These are phyloP conservation scores for Hordeum pubiflorum DNA, from an alignment of 202 grass and related monocot species.

Conservation along the genomic window DNA sequence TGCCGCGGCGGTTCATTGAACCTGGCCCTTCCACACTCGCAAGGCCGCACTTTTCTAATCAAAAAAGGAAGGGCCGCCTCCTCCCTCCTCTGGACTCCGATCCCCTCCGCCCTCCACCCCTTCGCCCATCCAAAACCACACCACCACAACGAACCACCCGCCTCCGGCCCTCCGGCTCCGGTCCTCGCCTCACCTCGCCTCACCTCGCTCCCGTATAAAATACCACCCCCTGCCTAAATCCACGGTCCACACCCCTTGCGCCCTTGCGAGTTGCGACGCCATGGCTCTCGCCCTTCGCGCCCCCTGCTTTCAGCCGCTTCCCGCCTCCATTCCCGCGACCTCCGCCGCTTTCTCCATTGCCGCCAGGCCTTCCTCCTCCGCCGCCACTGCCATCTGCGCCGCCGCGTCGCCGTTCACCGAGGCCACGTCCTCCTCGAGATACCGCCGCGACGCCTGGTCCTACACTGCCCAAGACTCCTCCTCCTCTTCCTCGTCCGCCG, in stretches of 20 bases:
- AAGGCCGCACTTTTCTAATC: neutral
- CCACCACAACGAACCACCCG: neutral
- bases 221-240: neutral
- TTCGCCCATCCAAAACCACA: slow-evolving; percentile 41
- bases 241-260: neutral
- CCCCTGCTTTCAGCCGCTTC: slow-evolving; percentile 20
- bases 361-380: neutral
- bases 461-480: slow-evolving; percentile 28
- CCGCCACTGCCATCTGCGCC: slow-evolving; percentile 2
- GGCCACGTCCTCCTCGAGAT: slow-evolving; percentile 57
- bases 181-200: neutral
- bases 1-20: slow-evolving; percentile 54
- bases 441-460: slow-evolving; percentile 67
- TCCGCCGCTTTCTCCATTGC: neutral
- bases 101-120: slow-evolving; percentile 24
- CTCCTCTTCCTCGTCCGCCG: neutral
- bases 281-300: slow-evolving; percentile 40
- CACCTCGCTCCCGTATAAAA: neutral
- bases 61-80: slow-evolving; percentile 8
- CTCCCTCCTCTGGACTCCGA: neutral
- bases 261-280: neutral
- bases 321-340: slow-evolving; percentile 11
- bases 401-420: slow-evolving; percentile 85
- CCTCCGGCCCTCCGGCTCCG: neutral
- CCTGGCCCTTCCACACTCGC: slow-evolving; percentile 39